A percentile compares a stretch with the other conserved stretches of the same genome.
phyloP scores from a whole-genome alignment of 2,329 filamentous ascomycete genomes.

The Apiospora phragmitis region DNA sequence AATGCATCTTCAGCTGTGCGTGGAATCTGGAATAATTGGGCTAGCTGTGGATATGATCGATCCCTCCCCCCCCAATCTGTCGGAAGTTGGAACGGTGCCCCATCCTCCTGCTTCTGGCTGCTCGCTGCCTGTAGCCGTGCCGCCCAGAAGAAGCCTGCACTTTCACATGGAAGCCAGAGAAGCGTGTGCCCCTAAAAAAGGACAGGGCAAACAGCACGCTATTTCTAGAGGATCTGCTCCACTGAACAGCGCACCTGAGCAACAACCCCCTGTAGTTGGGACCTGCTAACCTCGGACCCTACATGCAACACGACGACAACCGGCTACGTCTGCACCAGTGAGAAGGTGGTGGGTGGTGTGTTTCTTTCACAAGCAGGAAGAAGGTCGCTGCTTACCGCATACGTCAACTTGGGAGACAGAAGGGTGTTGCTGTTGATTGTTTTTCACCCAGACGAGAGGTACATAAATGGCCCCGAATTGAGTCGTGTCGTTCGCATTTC shows the following conservation, averaged over 20 bases:
- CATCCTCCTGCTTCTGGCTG: background rate
- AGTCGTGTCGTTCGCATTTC: background rate
- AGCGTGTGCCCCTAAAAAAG: background rate
- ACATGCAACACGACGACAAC: slow-evolving; percentile 6
- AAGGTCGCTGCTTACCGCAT: background rate
- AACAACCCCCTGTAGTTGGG: slow-evolving; percentile 4
- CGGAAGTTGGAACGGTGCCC: background rate
- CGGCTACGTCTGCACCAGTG: slow-evolving; percentile 9
- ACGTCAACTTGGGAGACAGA: background rate
- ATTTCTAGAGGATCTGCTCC: slow-evolving; percentile 3
- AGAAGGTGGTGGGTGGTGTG: background rate
- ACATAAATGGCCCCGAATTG: background rate
- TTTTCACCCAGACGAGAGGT: background rate
- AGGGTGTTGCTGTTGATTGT: background rate
- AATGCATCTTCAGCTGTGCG: background rate
- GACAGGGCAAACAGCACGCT: slow-evolving; percentile 5
- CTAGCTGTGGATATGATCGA: background rate
- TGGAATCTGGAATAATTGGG: background rate
- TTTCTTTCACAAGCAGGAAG: slow-evolving; percentile 1
- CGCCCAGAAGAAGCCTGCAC: background rate
- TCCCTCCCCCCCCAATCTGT: background rate
- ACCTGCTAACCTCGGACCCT: slow-evolving; percentile 11
- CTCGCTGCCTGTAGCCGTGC: background rate
- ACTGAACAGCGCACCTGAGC: slow-evolving; percentile 6
- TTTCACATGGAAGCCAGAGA: slow-evolving; percentile 3